Percentiles rank a stretch among this genome's conserved stretches.
These are phyloP conservation scores for Blastocrithidia nonstop DNA, from an alignment of 208 protist genomes.

Conservation along the genomic window DNA sequence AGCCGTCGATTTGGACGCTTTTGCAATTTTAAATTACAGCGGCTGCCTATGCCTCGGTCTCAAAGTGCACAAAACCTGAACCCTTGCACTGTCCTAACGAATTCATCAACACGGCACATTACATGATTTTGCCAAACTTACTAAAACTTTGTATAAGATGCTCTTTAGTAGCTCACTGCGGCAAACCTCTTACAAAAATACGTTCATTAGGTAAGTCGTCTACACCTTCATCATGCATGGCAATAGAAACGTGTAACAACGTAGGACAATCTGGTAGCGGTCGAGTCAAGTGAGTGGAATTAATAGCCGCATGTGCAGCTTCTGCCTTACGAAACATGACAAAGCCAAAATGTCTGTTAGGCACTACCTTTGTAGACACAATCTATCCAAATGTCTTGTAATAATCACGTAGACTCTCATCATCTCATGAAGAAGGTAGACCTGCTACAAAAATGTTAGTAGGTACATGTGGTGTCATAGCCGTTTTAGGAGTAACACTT, in stretches of 20 bases:
- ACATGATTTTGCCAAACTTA: constrained; percentile 39
- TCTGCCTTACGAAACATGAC: constrained; percentile 77
- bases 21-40: constrained; percentile 33
- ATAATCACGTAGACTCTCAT: constrained; percentile 37
- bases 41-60: constrained; percentile 43
- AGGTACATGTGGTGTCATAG: constrained; percentile 55
- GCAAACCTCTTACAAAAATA: constrained; percentile 74
- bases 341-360: constrained; percentile 74
- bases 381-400: constrained; percentile 74
- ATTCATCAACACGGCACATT: constrained; percentile 74
- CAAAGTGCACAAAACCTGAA: constrained; percentile 80
- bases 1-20: constrained; percentile 54
- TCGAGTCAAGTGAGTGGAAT: constrained; percentile 58
- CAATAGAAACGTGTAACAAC: constrained; percentile 71
- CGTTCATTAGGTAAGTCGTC: constrained; percentile 77
- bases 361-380: constrained; percentile 70
- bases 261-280: constrained; percentile 29
- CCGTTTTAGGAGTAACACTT: constrained; percentile 18
- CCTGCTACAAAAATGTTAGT: constrained; percentile 85
- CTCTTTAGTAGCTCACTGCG: constrained; percentile 78
- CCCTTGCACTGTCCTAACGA: constrained; percentile 84
- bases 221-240: constrained; percentile 85
- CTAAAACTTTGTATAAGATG: constrained; percentile 57
- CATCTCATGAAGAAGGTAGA: constrained; percentile 62
- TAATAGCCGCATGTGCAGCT: constrained; percentile 73